These are phyloP conservation scores for Elasticomyces elasticus DNA, from an alignment of 495 filamentous ascomycete species.

Conservation along the genomic window DNA sequence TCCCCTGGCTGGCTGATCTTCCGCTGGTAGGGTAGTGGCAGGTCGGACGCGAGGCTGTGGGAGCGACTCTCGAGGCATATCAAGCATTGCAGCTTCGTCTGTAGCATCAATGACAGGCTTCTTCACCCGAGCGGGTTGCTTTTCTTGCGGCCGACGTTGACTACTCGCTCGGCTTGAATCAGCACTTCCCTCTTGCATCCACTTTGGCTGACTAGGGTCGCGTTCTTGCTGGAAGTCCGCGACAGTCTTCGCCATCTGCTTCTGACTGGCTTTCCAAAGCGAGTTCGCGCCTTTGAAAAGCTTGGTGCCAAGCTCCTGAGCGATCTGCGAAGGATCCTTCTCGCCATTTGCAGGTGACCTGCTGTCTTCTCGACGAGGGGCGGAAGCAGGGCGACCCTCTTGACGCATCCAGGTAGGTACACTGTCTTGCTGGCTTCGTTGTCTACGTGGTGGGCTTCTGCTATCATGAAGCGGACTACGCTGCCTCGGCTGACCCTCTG, in stretches of 20 bases:
- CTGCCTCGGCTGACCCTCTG: slow-evolving; percentile 24
- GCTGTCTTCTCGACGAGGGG: slow-evolving; percentile 39
- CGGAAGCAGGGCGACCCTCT: slow-evolving; percentile 29
- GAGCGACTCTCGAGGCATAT: slow-evolving; percentile 44
- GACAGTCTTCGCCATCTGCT: slow-evolving; percentile 89
- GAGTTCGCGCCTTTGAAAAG: slow-evolving; percentile 89
- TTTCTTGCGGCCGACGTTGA: slow-evolving; percentile 1
- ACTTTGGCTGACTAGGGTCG: slow-evolving; percentile 79
- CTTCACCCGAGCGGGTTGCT: background rate
- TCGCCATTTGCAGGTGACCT: slow-evolving; percentile 53
- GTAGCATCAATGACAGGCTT: slow-evolving; percentile 42
- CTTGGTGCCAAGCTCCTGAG: slow-evolving; percentile 70
- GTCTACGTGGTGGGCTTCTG: slow-evolving; percentile 29
- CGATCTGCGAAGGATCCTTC: slow-evolving; percentile 67
- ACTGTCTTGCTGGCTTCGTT: slow-evolving; percentile 30
- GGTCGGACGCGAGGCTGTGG: background rate
- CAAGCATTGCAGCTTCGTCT: slow-evolving; percentile 87
- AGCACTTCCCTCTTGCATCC: slow-evolving; percentile 67
- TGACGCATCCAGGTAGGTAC: slow-evolving; percentile 40
- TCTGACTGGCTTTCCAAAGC: slow-evolving; percentile 87
- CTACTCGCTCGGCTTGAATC: slow-evolving; percentile 5
- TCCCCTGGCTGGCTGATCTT: slow-evolving; percentile 6
- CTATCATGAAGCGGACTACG: slow-evolving; percentile 29
- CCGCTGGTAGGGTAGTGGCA: background rate
- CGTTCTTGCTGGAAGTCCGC: slow-evolving; percentile 79